These are phyloP conservation scores for Xylaria digitata DNA, from an alignment of 2,329 filamentous ascomycete species.

Conservation along the genomic window DNA sequence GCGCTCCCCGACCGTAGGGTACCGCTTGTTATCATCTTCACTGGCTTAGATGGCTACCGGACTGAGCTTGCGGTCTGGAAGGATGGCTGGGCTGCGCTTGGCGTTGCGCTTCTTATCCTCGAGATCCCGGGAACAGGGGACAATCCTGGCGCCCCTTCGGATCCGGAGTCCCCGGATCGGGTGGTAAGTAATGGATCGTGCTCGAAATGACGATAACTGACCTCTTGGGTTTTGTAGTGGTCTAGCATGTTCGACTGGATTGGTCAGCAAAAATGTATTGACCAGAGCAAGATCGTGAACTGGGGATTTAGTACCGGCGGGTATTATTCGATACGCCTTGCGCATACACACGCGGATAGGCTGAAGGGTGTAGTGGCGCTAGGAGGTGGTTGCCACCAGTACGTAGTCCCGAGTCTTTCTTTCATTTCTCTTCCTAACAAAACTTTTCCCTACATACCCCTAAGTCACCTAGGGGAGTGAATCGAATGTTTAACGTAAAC, in stretches of 20 bases:
- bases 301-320: conserved; percentile 71
- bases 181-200: conserved; percentile 42
- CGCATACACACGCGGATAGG: conserved; percentile 65
- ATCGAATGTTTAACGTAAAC: no score
- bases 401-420: neutral
- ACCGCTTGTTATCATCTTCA: conserved; percentile 47
- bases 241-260: conserved; percentile 66
- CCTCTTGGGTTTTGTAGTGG: conserved; percentile 48
- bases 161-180: conserved; percentile 62
- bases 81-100: conserved; percentile 52
- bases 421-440: neutral
- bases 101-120: conserved; percentile 61
- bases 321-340: conserved; percentile 67
- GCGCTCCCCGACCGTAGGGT: conserved; percentile 38
- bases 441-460: neutral
- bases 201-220: no score
- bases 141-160: conserved; percentile 60
- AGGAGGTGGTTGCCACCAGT: conserved; percentile 64
- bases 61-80: conserved; percentile 53
- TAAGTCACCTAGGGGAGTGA: neutral
- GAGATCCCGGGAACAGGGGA: conserved; percentile 70
- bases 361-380: conserved; percentile 63
- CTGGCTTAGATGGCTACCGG: conserved; percentile 48
- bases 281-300: conserved; percentile 59
- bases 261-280: conserved; percentile 58